phyloP scores from a whole-genome alignment of 1,139 yeast genomes.

The Blastobotrys raffinosifermentans region DNA sequence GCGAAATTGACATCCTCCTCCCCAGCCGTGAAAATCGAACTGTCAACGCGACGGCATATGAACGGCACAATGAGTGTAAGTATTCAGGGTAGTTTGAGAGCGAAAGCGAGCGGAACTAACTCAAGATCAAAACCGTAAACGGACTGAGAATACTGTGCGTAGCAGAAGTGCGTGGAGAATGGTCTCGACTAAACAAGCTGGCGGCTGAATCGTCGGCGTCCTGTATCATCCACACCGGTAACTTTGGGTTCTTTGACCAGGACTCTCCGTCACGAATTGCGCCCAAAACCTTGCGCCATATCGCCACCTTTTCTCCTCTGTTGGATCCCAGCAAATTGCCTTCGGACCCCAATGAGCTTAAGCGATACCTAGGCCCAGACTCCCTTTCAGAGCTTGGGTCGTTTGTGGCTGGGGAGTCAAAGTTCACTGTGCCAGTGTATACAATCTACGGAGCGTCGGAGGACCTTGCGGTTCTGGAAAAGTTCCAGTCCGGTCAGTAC shows the following conservation, averaged over 20 bases:
- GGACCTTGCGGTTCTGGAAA: constrained; percentile 60
- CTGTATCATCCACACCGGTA: constrained; percentile 65
- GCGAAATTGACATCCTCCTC: no score
- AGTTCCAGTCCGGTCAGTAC: constrained; percentile 51
- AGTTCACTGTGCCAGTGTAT: constrained; percentile 60
- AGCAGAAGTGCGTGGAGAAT: constrained; percentile 51
- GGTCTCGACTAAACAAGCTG: constrained; percentile 43
- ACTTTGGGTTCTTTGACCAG: constrained; percentile 69
- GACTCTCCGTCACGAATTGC: constrained; percentile 49
- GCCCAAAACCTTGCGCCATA: constrained; percentile 44
- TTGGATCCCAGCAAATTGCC: constrained; percentile 42
- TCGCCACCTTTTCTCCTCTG: constrained; percentile 63
- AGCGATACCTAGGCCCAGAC: constrained; percentile 32
- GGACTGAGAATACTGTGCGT: constrained; percentile 45
- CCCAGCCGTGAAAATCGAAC: no score
- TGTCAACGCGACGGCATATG: no score
- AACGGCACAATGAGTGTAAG: no score
- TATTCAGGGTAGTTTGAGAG: no score
- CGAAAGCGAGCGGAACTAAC: no score
- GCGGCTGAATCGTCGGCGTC: constrained; percentile 44
- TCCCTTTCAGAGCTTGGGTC: constrained; percentile 50
- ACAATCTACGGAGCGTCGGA: constrained; percentile 73
- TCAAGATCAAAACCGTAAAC: constrained; percentile 16
- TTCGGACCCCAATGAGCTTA: constrained; percentile 34
- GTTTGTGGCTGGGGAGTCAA: constrained; percentile 44